Base-by-base conservation (phyloP, 140 eudicot genomes). In the Senecio squalidus region DNA sequence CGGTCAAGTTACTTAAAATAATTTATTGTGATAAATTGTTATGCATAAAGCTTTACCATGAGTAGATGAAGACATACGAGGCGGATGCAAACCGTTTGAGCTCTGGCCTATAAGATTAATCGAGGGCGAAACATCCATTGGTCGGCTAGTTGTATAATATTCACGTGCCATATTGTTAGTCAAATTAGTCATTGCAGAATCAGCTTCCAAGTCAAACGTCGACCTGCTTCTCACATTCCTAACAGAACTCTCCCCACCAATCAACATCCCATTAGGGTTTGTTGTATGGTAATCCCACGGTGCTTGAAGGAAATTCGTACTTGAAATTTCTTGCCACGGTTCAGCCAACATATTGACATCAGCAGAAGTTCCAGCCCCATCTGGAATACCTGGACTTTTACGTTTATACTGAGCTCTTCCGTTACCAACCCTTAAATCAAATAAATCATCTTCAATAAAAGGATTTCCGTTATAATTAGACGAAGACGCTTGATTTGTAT, bases 161-260 rank as follows among this genome's bases (percentile, higher is more conserved):
- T 68, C 81, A 34, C 60, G 83, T 31, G 80, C 21, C 55, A 74
- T 54, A 74, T 66, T 77, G 57, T 22, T 64, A 27, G 60, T 27
- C 46, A 55, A 14, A 47, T 63, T 46, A 4, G 64, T 45, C 65
- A 71, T 63, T 33, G 45, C 27, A 17, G 66, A 17, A 29, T 47
- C 56, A 3, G 67, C 22, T 64, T 72, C 77, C 67, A 64, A n/a
- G 44, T 82, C 95, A 69, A 77, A 30, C 15, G 76, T 33, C 30
- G 77, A 61, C 70, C 88, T 77, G 55, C 85, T 80, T 67, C 93
- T 75, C 64, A 86, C 93, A 66, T 86, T 86, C 55, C 92, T 74
- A 22, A 29, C 22, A 68, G 91, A 60, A 57, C 69, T 69, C 43
- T 80, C 95, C 17, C 73, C 77, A 24, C 72, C 72, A 57, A 72